A percentile compares a stretch with the other conserved stretches of the same genome.
phyloP scores from a whole-genome alignment of 306 rosid genomes.

The Hippophae gyantsensis region DNA sequence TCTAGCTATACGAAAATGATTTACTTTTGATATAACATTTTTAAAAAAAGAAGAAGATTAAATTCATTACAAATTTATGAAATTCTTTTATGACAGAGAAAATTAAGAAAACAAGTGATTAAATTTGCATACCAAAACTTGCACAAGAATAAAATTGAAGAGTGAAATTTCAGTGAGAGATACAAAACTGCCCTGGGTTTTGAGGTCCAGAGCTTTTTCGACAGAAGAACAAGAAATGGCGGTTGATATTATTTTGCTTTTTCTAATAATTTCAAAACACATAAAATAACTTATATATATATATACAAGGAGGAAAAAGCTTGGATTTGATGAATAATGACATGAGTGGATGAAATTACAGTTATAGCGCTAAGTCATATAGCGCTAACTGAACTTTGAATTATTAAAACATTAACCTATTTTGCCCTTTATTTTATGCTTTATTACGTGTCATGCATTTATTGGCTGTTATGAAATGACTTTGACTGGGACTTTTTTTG shows the following conservation, averaged over 20 bases:
- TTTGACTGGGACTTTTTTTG: too few relatives aligned
- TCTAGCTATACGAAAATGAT: too few relatives aligned
- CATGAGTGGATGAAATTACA: conserved; percentile 70
- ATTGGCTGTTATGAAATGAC: not conserved
- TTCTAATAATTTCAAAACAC: not conserved
- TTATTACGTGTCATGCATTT: not conserved
- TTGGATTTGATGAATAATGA: conserved; percentile 28
- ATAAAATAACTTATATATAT: not conserved
- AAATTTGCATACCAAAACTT: conserved; percentile 21
- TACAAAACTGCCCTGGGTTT: conserved; percentile 10
- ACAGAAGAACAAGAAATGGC: conserved; percentile 24
- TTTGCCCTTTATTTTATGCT: conserved; percentile 8
- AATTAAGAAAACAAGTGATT: not conserved
- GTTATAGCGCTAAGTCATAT: conserved; percentile 22
- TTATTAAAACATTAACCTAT: conserved; percentile 7
- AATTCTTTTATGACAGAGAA: not conserved
- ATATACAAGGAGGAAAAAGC: conserved; percentile 3
- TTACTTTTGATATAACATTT: too few relatives aligned
- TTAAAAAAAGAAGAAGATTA: not conserved
- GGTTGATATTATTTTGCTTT: conserved; percentile 11
- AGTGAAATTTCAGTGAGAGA: not conserved
- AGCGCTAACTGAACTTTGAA: conserved; percentile 32
- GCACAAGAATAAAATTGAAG: conserved; percentile 17
- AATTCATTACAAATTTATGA: not conserved
- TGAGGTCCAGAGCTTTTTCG: conserved; percentile 19